phyloP scores from a whole-genome alignment of 108 stramenopile genomes.

The Skeletonema costatum region DNA sequence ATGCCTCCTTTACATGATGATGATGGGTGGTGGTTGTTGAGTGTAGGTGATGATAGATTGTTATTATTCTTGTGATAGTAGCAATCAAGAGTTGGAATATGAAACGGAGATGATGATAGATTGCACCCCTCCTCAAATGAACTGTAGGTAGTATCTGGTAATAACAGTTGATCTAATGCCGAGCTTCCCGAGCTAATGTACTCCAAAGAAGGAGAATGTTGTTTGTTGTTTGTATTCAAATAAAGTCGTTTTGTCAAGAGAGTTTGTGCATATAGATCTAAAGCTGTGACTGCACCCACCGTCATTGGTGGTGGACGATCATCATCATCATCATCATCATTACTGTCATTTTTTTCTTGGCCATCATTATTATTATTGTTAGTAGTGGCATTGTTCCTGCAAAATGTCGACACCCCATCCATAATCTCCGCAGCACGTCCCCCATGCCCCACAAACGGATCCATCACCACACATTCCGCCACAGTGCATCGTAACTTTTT shows the following conservation, averaged over 20 bases:
- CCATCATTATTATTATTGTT: neutral
- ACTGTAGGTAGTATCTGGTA: constrained; percentile 6
- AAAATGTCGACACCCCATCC: constrained; percentile 13
- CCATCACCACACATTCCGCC: constrained; percentile 19
- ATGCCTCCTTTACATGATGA: constrained; percentile 15
- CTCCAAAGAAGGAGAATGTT: neutral
- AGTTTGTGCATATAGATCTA: constrained; percentile 29
- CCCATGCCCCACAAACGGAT: constrained; percentile 28
- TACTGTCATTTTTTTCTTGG: neutral
- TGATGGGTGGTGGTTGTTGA: neutral
- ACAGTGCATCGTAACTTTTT: constrained; percentile 17
- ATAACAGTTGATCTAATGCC: constrained; percentile 30
- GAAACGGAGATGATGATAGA: constrained; percentile 9
- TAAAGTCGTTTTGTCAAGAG: neutral
- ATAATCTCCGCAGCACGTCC: constrained; percentile 1
- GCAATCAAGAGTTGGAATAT: neutral
- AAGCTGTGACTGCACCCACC: constrained; percentile 27
- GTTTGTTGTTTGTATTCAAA: neutral
- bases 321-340: neutral
- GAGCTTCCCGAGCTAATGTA: constrained; percentile 32
- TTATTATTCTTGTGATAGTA: neutral
- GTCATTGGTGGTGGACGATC: constrained; percentile 15
- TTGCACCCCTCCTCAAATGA: constrained; percentile 12
- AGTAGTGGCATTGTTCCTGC: neutral
- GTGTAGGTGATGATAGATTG: neutral